A percentile compares a stretch with the other conserved stretches of the same genome.
phyloP scores from a whole-genome alignment of 805 yeast genomes.

The Yueomyces sp. region DNA sequence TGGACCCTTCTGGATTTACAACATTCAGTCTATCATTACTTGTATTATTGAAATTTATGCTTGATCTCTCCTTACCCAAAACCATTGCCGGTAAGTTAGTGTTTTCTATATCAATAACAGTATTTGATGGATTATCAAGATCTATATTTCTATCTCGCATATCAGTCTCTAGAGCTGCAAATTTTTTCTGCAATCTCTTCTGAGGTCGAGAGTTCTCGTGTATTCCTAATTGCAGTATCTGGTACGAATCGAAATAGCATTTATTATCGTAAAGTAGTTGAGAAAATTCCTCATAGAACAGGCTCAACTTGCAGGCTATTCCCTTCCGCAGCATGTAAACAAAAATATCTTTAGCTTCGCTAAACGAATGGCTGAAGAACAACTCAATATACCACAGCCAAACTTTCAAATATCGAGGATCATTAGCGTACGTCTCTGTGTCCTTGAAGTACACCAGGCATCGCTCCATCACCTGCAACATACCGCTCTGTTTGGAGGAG shows the following conservation, averaged over 20 bases:
- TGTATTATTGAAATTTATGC: conserved; percentile 5
- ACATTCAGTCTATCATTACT: conserved; percentile 6
- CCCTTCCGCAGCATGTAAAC: conserved; percentile 54
- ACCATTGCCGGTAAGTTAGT: conserved; percentile 4
- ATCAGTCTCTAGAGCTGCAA: conserved; percentile 6
- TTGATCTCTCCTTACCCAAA: conserved; percentile 6
- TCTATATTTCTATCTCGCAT: conserved; percentile 6
- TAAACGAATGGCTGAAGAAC: conserved; percentile 29
- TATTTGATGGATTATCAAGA: not conserved
- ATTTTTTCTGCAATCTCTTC: conserved; percentile 24
- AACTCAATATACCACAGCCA: conserved; percentile 69
- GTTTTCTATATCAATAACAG: not conserved
- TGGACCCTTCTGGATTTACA: conserved; percentile 4
- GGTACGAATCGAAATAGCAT: conserved; percentile 6
- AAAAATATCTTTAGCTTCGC: conserved; percentile 58
- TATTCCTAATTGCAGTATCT: conserved; percentile 23
- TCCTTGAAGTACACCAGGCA: conserved; percentile 61
- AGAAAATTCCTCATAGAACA: conserved; percentile 73
- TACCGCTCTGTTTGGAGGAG: conserved; percentile 46
- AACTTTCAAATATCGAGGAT: conserved; percentile 61
- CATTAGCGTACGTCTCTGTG: conserved; percentile 58
- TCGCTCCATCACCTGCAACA: conserved; percentile 46
- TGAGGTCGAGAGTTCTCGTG: conserved; percentile 53
- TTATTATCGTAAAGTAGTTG: conserved; percentile 15
- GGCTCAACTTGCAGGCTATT: conserved; percentile 55